phyloP scores from a whole-genome alignment of 148 eudicot genomes.

The Gaultheria prostrata region DNA sequence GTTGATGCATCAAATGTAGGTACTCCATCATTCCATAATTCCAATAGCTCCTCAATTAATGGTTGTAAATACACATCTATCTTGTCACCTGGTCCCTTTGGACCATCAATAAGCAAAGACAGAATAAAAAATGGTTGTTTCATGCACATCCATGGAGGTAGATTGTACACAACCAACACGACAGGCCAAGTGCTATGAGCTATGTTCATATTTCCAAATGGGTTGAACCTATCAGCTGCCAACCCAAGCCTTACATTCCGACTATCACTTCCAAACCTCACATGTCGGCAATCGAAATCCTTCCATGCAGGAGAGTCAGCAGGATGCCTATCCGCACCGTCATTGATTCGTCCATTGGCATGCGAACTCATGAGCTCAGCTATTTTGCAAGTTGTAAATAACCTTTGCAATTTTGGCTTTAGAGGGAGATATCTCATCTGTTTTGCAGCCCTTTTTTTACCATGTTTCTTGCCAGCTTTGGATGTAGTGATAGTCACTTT shows the following conservation, averaged over 20 bases:
- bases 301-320: too few relatives aligned
- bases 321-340: too few relatives aligned
- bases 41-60: neutral
- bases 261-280: neutral
- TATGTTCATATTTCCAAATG: neutral
- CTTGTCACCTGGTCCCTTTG: neutral
- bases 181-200: neutral
- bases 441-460: too few relatives aligned
- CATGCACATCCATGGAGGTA: neutral
- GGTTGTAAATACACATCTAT: neutral
- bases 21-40: neutral
- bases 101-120: neutral
- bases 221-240: neutral
- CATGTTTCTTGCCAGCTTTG: too few relatives aligned
- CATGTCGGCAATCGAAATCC: too few relatives aligned
- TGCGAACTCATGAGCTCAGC: too few relatives aligned
- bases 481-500: too few relatives aligned
- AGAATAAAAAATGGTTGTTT: neutral
- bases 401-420: too few relatives aligned
- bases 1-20: neutral
- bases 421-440: too few relatives aligned
- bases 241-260: neutral
- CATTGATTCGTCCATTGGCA: too few relatives aligned
- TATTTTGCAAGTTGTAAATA: too few relatives aligned
- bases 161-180: neutral